These are phyloP conservation scores for Cordyceps farinosa DNA, from an alignment of 2,329 filamentous ascomycete genomes.

Conservation along the genomic window DNA sequence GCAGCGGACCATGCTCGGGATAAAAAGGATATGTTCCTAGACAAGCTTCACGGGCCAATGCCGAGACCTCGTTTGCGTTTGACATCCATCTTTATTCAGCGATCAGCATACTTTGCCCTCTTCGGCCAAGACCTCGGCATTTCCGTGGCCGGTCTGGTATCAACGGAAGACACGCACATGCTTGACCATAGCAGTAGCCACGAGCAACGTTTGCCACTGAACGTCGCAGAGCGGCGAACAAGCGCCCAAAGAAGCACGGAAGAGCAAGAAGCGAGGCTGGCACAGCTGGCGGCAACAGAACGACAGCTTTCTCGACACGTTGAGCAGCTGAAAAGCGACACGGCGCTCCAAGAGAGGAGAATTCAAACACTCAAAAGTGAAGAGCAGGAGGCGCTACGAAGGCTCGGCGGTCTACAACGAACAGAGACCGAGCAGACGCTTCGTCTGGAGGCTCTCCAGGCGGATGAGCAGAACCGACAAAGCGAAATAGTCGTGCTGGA, in stretches of 20 bases:
- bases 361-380: neutral
- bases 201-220: neutral
- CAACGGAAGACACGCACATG: neutral
- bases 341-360: neutral
- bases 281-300: neutral
- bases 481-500: slow-evolving; percentile 1
- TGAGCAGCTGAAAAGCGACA: neutral
- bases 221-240: too few species aligned
- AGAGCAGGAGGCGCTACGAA: neutral
- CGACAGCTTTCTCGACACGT: neutral
- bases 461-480: neutral
- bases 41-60: slow-evolving; percentile 8
- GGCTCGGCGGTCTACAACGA: neutral
- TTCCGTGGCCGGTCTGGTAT: neutral
- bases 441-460: neutral
- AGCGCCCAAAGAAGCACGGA: neutral
- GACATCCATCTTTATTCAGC: slow-evolving; percentile 1
- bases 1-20: neutral
- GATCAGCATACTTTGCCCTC: slow-evolving; percentile 6
- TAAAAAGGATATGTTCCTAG: slow-evolving; percentile 4
- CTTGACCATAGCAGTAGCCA: neutral
- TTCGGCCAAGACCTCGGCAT: slow-evolving; percentile 5
- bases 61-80: neutral
- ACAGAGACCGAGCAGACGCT: neutral
- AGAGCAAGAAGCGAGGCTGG: neutral